Evolutionary conservation across 129 eudicot genomes (phyloP).

Genomic region (Smallanthus sonchifolius): DNA sequence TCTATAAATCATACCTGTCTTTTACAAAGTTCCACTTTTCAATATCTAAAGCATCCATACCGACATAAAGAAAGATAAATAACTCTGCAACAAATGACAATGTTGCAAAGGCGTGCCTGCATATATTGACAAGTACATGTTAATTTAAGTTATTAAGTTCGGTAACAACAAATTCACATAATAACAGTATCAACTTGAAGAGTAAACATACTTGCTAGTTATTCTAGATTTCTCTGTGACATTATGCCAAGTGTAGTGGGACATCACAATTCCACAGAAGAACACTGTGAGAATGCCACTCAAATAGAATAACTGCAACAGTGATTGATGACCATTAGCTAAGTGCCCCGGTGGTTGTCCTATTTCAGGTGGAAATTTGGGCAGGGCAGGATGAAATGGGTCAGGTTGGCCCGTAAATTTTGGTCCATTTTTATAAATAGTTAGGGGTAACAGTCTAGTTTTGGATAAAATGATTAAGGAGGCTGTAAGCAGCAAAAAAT

Average conservation of each 20-base stretch:
- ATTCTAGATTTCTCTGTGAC: constrained; percentile 81
- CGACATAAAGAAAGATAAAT: constrained; percentile 78
- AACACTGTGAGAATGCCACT: constrained; percentile 89
- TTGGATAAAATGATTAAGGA: background rate
- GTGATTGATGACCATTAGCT: constrained; percentile 3
- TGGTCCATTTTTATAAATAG: background rate
- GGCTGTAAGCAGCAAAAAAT: background rate
- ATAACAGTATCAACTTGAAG: background rate
- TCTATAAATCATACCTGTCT: constrained; percentile 46
- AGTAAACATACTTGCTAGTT: constrained; percentile 60
- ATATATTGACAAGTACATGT: background rate
- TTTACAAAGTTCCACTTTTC: constrained; percentile 69
- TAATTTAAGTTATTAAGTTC: background rate
- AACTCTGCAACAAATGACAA: constrained; percentile 74
- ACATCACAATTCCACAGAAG: constrained; percentile 95
- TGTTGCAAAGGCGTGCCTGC: constrained; percentile 89
- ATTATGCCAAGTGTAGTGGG: constrained; percentile 93
- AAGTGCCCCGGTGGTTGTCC: no score
- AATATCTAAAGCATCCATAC: constrained; percentile 90
- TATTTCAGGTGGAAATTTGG: background rate
- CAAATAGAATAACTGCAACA: constrained; percentile 63
- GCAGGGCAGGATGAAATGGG: background rate
- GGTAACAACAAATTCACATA: background rate
- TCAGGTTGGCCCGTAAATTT: background rate
- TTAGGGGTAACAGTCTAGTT: background rate